Evolutionary conservation across 2,329 filamentous ascomycete species (phyloP).

Genomic region (Calonectria leucothoes): DNA sequence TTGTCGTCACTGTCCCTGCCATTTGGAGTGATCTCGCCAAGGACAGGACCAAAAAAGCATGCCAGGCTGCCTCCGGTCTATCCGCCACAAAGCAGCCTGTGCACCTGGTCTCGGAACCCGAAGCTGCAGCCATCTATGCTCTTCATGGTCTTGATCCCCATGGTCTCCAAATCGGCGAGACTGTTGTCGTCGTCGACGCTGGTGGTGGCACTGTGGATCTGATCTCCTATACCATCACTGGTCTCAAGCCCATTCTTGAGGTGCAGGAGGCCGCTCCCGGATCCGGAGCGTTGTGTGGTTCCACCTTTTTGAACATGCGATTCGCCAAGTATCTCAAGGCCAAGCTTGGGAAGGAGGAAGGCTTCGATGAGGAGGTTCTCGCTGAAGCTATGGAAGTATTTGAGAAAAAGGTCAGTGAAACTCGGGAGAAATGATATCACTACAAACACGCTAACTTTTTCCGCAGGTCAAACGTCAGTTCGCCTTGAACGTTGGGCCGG

Average conservation of each 20-base stretch:
- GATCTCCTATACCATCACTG: conserved; percentile 60
- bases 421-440: neutral
- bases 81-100: conserved; percentile 46
- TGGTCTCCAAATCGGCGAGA: conserved; percentile 55
- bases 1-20: conserved; percentile 66
- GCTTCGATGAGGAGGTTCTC: conserved; percentile 53
- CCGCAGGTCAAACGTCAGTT: conserved; percentile 51
- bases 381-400: conserved; percentile 55
- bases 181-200: conserved; percentile 63
- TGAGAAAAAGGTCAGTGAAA: conserved; percentile 48
- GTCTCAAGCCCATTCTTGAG: conserved; percentile 55
- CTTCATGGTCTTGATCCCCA: conserved; percentile 54
- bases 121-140: conserved; percentile 61
- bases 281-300: conserved; percentile 59
- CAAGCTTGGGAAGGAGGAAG: conserved; percentile 53
- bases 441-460: conserved; percentile 9
- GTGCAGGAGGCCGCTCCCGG: conserved; percentile 58
- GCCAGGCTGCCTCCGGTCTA: conserved; percentile 48
- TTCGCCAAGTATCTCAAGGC: conserved; percentile 55
- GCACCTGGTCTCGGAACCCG: conserved; percentile 60
- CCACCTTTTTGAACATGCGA: conserved; percentile 57
- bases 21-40: conserved; percentile 67
- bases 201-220: conserved; percentile 64
- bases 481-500: conserved; percentile 43
- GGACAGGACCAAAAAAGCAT: conserved; percentile 59